A percentile compares a stretch with the other conserved stretches of the same genome.
Evolutionary conservation across 176 grass and related monocot species (phyloP).

Genomic region (Oryza glaberrima): DNA sequence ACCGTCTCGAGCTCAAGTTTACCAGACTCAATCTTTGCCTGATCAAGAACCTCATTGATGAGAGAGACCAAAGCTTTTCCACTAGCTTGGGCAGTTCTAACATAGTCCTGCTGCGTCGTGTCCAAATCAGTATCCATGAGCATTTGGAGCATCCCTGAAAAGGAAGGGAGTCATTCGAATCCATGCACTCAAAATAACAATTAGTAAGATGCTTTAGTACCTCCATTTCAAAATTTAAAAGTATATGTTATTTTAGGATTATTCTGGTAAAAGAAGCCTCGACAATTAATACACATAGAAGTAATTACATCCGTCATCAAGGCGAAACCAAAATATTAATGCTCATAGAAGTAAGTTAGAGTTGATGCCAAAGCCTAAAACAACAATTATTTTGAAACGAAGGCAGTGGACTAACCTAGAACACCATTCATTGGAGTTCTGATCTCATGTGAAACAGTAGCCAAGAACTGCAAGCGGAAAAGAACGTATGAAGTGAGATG

Average conservation of each 20-base stretch:
- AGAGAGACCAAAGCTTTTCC: slow-evolving; percentile 95
- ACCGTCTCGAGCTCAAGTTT: slow-evolving; percentile 94
- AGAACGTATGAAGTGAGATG: slow-evolving; percentile 17
- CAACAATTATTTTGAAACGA: background rate
- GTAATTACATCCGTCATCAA: background rate
- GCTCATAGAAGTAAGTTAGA: background rate
- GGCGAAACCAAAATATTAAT: background rate
- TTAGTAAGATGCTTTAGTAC: background rate
- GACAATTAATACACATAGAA: background rate
- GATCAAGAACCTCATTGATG: slow-evolving; percentile 98
- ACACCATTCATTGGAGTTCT: slow-evolving; percentile 99
- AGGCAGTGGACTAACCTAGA: slow-evolving; percentile 52
- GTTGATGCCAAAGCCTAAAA: background rate
- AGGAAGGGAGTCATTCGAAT: slow-evolving; percentile 5
- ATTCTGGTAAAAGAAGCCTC: background rate
- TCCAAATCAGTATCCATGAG: slow-evolving; percentile 98
- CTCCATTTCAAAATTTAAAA: background rate
- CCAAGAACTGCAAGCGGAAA: slow-evolving; percentile 81
- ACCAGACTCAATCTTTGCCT: slow-evolving; percentile 98
- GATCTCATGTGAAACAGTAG: slow-evolving; percentile 99
- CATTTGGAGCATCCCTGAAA: slow-evolving; percentile 98
- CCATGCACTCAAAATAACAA: background rate
- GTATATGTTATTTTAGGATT: background rate
- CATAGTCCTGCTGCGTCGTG: slow-evolving; percentile 91
- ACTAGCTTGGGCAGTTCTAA: slow-evolving; percentile 94